Conservation (phyloP, 768 basidiomycete genomes). For the Rhizopogon vinicolor region DNA sequence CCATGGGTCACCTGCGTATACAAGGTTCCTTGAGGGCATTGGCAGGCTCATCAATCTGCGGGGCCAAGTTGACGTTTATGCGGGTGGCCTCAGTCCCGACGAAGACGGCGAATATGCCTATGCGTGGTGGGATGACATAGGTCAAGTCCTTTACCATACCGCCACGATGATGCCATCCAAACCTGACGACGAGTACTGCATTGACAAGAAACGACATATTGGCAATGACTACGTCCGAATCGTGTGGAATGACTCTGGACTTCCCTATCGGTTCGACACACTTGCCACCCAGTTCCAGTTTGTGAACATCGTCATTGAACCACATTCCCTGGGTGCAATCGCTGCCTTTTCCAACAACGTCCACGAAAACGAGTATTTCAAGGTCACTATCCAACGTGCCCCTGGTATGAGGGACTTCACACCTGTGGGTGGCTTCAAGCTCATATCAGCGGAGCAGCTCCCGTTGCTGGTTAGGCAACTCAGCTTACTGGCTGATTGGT, state of each 20-base stretch:
- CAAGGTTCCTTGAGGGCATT: constrained; percentile 86
- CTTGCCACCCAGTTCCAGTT: constrained; percentile 93
- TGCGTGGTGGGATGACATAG: constrained; percentile 99
- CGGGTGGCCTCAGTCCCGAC: constrained; percentile 86
- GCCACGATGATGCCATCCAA: constrained; percentile 95
- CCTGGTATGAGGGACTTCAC: constrained; percentile 91
- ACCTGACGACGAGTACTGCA: constrained; percentile 60
- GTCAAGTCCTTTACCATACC: constrained; percentile 91
- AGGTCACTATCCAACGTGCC: constrained; percentile 85
- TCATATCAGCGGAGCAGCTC: constrained; percentile 84
- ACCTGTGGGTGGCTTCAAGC: constrained; percentile 90
- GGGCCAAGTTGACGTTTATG: constrained; percentile 89
- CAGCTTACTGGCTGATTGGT: constrained; percentile 84
- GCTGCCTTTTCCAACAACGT: constrained; percentile 80
- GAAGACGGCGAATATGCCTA: constrained; percentile 96
- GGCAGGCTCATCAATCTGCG: constrained; percentile 85
- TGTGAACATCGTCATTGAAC: constrained; percentile 95
- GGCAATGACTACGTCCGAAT: constrained; percentile 97
- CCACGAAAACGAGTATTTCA: constrained; percentile 95
- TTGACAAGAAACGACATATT: constrained; percentile 91
- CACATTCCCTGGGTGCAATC: constrained; percentile 80
- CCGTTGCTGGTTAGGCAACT: constrained; percentile 88
- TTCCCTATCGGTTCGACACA: constrained; percentile 86
- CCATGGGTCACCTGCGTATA: constrained; percentile 93
- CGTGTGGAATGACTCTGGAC: constrained; percentile 97